Percentiles rank a stretch among this genome's conserved stretches.
phyloP scores from a whole-genome alignment of 768 basidiomycete genomes.

The Mrakia gelida region DNA sequence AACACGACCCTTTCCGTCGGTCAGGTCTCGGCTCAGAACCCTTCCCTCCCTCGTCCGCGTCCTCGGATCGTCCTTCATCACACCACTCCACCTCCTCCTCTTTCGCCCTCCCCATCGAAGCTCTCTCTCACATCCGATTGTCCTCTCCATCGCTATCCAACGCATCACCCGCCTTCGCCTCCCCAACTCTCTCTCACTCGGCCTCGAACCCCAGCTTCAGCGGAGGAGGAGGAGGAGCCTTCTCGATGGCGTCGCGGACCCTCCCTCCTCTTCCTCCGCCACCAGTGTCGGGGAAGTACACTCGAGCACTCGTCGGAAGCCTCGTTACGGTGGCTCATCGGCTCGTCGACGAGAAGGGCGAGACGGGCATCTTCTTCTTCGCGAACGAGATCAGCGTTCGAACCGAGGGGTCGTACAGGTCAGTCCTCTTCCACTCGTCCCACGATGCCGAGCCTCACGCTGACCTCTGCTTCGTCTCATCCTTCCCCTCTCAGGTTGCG shows the following conservation, averaged over 20 bases:
- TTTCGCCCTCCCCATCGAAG: slow-evolving; percentile 15
- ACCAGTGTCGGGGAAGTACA: slow-evolving; percentile 52
- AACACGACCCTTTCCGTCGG: background rate
- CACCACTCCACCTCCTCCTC: background rate
- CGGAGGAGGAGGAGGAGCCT: slow-evolving; percentile 45
- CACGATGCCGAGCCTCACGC: too few relatives aligned
- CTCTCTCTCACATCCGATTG: slow-evolving; percentile 12
- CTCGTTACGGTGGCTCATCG: slow-evolving; percentile 80
- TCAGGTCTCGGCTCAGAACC: background rate
- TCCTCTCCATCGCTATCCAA: slow-evolving; percentile 1
- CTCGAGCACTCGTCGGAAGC: slow-evolving; percentile 84
- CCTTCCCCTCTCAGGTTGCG: slow-evolving; percentile 51
- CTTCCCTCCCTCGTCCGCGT: background rate
- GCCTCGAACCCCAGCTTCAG: slow-evolving; percentile 39
- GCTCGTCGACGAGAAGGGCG: slow-evolving; percentile 76
- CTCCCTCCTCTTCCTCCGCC: slow-evolving; percentile 47
- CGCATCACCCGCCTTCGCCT: background rate
- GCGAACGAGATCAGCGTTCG: slow-evolving; percentile 91
- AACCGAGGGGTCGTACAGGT: slow-evolving; percentile 78
- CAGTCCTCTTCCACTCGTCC: too few relatives aligned
- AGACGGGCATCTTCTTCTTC: slow-evolving; percentile 86
- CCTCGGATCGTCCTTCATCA: background rate
- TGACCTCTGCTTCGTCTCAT: too few relatives aligned
- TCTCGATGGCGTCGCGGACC: slow-evolving; percentile 50
- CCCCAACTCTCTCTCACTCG: background rate